Base-by-base conservation (phyloP, 2,329 filamentous ascomycete species). In the Fusarium tuaranense region DNA sequence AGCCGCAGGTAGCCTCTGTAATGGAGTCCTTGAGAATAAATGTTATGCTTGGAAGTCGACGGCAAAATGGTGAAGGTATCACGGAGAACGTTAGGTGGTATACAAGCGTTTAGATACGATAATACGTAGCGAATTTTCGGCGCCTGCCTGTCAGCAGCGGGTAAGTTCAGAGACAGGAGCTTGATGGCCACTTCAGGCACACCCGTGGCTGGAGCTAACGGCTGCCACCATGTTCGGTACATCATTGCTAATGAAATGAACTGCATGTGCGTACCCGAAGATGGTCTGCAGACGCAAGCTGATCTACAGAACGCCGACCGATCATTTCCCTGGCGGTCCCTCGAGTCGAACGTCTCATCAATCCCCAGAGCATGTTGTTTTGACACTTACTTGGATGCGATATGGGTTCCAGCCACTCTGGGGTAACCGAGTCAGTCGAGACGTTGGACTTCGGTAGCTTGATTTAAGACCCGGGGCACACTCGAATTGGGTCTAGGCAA, bases 381-480 rank as follows among this genome's bases (percentile, higher is more conserved):
- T 46, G 30, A 48, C 30, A 25, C 14, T n/a, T n/a, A 34, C 14
- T n/a, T 25, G 48, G 27, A 53, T 32, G 48, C 27, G 27, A 53
- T 20, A 53, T 66, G 25, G 25, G 34, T 61, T 48, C 53, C 59
- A 68, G 46, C 63, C 58, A 55, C 53, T 65, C 60, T 63, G 68
- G 58, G 68, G 55, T 72, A 61, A 64, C 58, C 46, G 72, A 74
- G 72, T 74, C 72, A 74, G 65, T 65, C 44, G 25, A 63, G 55
- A 41, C 61, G 63, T 39, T 41, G n/a, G 53, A 63, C 46, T 59
- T 51, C 32, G 30, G 30, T 51, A 48, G 44, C 60, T 48, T 51
- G 67, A 67, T 58, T 72, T 59, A 65, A 71, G 57, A 48, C 41
- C 59, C 63, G 36, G 71, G 39, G 32, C 39, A 63, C 65, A 51